Evolutionary conservation across 306 rosid species (phyloP).

Genomic region (Rosa chinensis): DNA sequence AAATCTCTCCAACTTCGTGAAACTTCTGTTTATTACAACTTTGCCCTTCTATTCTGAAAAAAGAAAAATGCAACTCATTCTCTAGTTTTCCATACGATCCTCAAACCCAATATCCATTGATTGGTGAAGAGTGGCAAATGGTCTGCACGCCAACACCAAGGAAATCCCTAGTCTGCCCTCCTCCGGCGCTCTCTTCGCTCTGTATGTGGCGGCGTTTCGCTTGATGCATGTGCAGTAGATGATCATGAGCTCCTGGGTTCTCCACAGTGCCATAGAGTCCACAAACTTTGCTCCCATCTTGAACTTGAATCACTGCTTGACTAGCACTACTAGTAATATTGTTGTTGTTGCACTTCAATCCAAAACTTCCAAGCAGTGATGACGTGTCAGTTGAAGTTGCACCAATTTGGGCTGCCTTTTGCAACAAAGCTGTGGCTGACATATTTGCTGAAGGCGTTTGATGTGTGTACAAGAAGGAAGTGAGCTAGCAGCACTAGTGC

Average conservation of each 20-base stretch:
- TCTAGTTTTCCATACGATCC: constrained; percentile 1
- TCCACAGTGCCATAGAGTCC: constrained; percentile 54
- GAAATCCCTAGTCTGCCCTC: constrained; percentile 84
- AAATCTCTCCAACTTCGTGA: constrained; percentile 27
- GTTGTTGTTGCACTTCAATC: constrained; percentile 45
- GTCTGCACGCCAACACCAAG: constrained; percentile 83
- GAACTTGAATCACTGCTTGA: constrained; percentile 21
- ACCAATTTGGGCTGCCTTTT: constrained; percentile 83
- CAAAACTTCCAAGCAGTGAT: constrained; percentile 57
- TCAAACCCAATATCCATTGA: constrained; percentile 67
- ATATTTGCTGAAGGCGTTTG: constrained; percentile 50
- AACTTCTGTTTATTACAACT: constrained; percentile 32
- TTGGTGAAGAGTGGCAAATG: constrained; percentile 66
- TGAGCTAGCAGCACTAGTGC: neutral
- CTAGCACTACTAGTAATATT: neutral
- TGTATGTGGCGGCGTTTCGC: constrained; percentile 61
- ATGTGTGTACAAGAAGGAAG: constrained; percentile 63
- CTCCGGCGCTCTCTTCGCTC: constrained; percentile 43
- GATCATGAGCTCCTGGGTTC: constrained; percentile 36
- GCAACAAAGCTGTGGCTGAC: constrained; percentile 95
- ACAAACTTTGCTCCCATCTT: constrained; percentile 47
- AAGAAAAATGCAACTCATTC: neutral
- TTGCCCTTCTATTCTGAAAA: constrained; percentile 23
- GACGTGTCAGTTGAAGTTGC: constrained; percentile 54
- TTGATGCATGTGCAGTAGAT: constrained; percentile 47